Evolutionary conservation across 495 filamentous ascomycete genomes (phyloP).

Genomic region (Letharia columbiana): DNA sequence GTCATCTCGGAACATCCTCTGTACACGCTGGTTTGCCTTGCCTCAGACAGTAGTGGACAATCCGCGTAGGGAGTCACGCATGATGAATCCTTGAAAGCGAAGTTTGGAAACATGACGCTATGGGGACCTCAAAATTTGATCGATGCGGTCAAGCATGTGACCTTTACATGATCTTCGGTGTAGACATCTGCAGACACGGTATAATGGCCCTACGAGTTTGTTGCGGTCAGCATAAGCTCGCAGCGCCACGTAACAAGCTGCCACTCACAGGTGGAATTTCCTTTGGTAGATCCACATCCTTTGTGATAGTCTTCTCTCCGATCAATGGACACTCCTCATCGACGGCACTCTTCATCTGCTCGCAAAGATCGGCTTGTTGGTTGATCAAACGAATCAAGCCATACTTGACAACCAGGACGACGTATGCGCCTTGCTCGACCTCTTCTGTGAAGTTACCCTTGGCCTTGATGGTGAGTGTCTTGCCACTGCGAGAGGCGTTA

Average conservation of each 20-base stretch:
- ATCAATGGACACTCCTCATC: constrained; percentile 83
- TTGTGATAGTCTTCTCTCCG: constrained; percentile 61
- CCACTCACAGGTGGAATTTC: constrained; percentile 76
- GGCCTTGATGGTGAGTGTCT: constrained; percentile 70
- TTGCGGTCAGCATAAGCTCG: constrained; percentile 18
- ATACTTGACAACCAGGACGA: constrained; percentile 82
- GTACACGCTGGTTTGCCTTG: not conserved
- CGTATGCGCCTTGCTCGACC: constrained; percentile 68
- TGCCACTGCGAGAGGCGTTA: constrained; percentile 49
- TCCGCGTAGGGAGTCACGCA: not conserved
- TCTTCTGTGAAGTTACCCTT: constrained; percentile 57
- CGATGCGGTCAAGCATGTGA: constrained; percentile 73
- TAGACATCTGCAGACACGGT: constrained; percentile 78
- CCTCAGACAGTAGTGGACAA: not conserved
- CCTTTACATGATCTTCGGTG: constrained; percentile 53
- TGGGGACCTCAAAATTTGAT: constrained; percentile 42
- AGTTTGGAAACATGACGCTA: not conserved
- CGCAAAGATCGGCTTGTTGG: constrained; percentile 72
- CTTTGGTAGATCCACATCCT: constrained; percentile 75
- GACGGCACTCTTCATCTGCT: constrained; percentile 68
- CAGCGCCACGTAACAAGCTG: constrained; percentile 15
- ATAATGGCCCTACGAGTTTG: constrained; percentile 65
- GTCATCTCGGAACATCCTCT: not conserved
- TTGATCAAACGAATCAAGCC: constrained; percentile 83
- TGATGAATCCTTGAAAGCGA: not conserved